These are phyloP conservation scores for Colletotrichum camelliae DNA, from an alignment of 2,329 filamentous ascomycete species.

Conservation along the genomic window DNA sequence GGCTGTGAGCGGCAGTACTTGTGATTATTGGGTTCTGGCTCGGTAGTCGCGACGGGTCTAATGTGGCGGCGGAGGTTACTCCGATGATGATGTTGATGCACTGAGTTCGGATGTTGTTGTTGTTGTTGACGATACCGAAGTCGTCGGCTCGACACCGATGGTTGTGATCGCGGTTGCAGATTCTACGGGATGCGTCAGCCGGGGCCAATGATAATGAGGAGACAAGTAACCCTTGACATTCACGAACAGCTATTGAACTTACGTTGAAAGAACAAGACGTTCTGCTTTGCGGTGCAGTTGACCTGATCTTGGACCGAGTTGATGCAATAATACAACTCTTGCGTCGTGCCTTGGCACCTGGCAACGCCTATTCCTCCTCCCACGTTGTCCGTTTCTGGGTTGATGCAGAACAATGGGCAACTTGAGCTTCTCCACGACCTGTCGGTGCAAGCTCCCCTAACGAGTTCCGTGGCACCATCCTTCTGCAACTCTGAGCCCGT, in stretches of 20 bases:
- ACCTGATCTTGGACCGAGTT: conserved; percentile 5
- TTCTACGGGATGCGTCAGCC: neutral
- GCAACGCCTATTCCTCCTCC: conserved; percentile 27
- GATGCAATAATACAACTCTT: conserved; percentile 31
- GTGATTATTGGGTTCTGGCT: neutral
- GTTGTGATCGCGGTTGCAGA: neutral
- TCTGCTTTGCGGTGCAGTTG: neutral
- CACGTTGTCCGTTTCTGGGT: conserved; percentile 24
- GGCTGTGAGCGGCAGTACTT: neutral
- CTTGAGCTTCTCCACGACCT: conserved; percentile 31
- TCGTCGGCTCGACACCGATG: neutral
- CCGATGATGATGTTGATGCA: neutral
- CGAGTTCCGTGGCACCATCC: conserved; percentile 26
- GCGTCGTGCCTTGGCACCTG: conserved; percentile 1
- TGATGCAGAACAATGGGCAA: conserved; percentile 39
- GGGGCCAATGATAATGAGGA: neutral
- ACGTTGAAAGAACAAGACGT: conserved; percentile 25
- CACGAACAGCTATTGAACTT: fast-evolving
- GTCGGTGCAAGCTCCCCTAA: conserved; percentile 40
- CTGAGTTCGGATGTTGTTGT: neutral
- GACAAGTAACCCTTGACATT: neutral
- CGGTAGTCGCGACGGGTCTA: neutral
- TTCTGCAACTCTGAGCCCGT: conserved; percentile 28
- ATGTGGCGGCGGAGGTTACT: neutral
- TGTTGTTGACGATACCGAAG: neutral